Percentiles rank a stretch among this genome's conserved stretches.
Conservation (phyloP, 2,329 filamentous ascomycete genomes). For the Pyrenochaeta sp. region DNA sequence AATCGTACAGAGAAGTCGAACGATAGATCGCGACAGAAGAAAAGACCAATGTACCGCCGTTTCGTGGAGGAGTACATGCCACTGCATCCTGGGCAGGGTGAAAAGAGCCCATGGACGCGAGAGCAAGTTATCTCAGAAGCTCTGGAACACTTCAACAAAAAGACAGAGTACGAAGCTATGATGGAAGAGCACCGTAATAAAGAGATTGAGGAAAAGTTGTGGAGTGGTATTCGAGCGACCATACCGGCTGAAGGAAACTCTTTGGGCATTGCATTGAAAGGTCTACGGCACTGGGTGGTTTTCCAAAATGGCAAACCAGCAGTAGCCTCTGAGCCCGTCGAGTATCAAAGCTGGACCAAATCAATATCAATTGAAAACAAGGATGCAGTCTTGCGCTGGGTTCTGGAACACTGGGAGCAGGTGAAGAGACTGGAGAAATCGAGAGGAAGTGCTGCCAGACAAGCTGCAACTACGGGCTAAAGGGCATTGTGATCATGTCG, state of each 20-base stretch:
- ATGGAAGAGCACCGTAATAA: conserved; percentile 49
- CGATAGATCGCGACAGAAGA: conserved; percentile 64
- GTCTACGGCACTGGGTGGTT: conserved; percentile 45
- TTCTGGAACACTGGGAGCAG: conserved; percentile 38
- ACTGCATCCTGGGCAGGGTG: conserved; percentile 52
- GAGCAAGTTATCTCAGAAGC: conserved; percentile 61
- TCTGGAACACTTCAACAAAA: conserved; percentile 59
- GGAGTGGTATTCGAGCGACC: conserved; percentile 53
- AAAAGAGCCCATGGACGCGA: conserved; percentile 39
- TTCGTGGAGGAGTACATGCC: conserved; percentile 73
- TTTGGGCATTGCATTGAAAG: conserved; percentile 32
- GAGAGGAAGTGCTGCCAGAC: conserved; percentile 20
- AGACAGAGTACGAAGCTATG: conserved; percentile 54
- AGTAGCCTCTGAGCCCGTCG: conserved; percentile 21
- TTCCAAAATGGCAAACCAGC: conserved; percentile 31
- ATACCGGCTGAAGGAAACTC: conserved; percentile 36
- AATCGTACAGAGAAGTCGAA: conserved; percentile 52
- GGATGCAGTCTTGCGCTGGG: conserved; percentile 34
- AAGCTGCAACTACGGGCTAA: conserved; percentile 7
- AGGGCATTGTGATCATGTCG: background rate
- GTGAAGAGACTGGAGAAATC: conserved; percentile 41
- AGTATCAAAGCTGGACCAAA: conserved; percentile 31
- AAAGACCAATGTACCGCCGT: conserved; percentile 63
- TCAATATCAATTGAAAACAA: conserved; percentile 16
- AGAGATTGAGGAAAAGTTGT: conserved; percentile 49